Evolutionary conservation across 176 grass and related monocot genomes (phyloP).

Genomic region (Echinochloa phyllopogon): DNA sequence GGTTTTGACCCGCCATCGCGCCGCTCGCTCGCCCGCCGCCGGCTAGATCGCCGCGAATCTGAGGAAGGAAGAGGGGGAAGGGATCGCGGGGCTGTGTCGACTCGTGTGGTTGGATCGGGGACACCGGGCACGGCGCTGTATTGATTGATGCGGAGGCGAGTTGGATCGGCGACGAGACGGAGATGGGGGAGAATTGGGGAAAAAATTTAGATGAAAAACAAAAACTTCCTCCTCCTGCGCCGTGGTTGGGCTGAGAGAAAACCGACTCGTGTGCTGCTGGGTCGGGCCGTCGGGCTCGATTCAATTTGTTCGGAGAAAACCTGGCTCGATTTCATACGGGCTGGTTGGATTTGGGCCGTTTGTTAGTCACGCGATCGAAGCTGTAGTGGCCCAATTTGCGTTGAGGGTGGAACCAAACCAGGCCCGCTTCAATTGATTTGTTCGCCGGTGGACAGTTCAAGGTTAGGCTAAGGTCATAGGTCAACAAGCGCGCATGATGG

Average conservation of each 20-base stretch:
- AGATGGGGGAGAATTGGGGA: neutral
- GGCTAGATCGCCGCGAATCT: conserved; percentile 26
- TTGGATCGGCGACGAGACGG: neutral
- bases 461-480: too few relatives aligned
- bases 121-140: neutral
- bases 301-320: too few relatives aligned
- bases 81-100: neutral
- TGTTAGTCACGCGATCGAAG: too few relatives aligned
- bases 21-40: neutral
- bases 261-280: neutral
- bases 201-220: neutral
- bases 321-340: too few relatives aligned
- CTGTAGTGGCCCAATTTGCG: too few relatives aligned
- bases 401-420: too few relatives aligned
- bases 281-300: too few relatives aligned
- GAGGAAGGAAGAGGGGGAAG: neutral
- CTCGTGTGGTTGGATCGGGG: neutral
- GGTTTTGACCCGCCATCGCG: conserved; percentile 75
- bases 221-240: too few relatives aligned
- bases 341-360: too few relatives aligned
- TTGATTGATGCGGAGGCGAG: neutral
- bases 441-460: too few relatives aligned
- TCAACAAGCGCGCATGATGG: too few relatives aligned
- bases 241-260: neutral
- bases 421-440: too few relatives aligned